A percentile compares a stretch with the other conserved stretches of the same genome.
Evolutionary conservation across 75 land plant species (phyloP).

Genomic region (Sequoia sempervirens): DNA sequence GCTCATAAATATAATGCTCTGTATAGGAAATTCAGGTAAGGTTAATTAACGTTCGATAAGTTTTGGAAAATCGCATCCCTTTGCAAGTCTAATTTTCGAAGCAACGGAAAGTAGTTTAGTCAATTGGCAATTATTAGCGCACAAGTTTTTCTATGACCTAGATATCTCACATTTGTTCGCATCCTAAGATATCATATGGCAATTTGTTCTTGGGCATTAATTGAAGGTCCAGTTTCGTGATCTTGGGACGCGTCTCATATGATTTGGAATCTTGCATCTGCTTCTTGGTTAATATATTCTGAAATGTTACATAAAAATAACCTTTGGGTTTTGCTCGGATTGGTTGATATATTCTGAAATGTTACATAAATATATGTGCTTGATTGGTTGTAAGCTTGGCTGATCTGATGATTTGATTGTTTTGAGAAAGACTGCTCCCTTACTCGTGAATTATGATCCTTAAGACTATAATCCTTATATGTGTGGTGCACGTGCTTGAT

Average conservation of each 20-base stretch:
- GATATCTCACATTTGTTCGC: neutral
- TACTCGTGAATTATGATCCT: neutral
- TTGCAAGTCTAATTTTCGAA: neutral
- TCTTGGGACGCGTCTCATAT: neutral
- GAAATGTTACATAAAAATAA: too few species aligned
- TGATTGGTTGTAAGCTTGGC: neutral
- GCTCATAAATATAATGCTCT: neutral
- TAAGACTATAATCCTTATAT: neutral
- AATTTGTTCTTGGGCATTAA: neutral
- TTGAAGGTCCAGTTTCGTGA: neutral
- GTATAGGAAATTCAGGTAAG: neutral
- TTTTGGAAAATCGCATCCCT: neutral
- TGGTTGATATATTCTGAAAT: too few species aligned
- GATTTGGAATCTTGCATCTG: neutral
- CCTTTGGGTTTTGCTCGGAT: neutral
- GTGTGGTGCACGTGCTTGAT: neutral
- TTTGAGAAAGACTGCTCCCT: neutral
- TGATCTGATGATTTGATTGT: neutral
- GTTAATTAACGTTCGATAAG: neutral
- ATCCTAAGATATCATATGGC: neutral
- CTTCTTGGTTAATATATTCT: neutral
- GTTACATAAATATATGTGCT: neutral
- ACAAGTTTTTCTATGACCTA: neutral
- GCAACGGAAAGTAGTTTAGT: neutral
- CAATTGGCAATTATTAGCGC: neutral